phyloP scores from a whole-genome alignment of 306 rosid genomes.

The Cucurbita pepo region DNA sequence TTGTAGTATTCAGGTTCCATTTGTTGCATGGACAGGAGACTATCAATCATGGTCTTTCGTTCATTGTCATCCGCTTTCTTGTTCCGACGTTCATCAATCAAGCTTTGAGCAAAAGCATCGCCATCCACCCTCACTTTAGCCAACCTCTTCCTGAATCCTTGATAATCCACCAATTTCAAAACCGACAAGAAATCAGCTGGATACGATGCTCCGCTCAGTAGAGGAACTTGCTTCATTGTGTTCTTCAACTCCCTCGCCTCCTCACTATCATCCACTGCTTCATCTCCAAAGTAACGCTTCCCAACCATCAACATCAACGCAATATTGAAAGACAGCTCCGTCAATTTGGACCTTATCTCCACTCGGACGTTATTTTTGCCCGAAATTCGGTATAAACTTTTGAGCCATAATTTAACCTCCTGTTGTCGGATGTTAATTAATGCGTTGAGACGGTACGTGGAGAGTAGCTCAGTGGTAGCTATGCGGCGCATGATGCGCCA shows the following conservation, averaged over 20 bases:
- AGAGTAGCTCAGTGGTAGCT: background rate
- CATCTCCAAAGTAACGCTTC: slow-evolving; percentile 7
- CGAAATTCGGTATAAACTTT: background rate
- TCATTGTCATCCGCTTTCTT: background rate
- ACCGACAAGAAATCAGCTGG: slow-evolving; percentile 9
- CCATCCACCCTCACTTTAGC: slow-evolving; percentile 2
- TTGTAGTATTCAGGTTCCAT: slow-evolving; percentile 16
- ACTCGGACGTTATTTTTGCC: background rate
- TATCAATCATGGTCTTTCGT: slow-evolving; percentile 11
- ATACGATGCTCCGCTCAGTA: background rate
- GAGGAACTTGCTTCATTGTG: background rate
- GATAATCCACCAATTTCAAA: background rate
- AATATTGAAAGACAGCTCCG: slow-evolving; percentile 6
- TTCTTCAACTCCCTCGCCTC: slow-evolving; percentile 7
- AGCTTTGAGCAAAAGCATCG: slow-evolving; percentile 8
- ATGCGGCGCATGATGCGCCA: slow-evolving; percentile 11
- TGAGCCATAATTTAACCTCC: background rate
- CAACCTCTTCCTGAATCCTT: slow-evolving; percentile 11
- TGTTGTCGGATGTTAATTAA: background rate
- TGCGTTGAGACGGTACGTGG: background rate
- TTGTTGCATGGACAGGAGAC: slow-evolving; percentile 12
- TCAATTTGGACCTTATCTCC: background rate
- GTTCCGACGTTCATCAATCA: slow-evolving; percentile 10
- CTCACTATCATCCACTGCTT: background rate
- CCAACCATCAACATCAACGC: slow-evolving; percentile 13